Percentiles rank a stretch among this genome's conserved stretches.
Conservation (phyloP, 2,329 filamentous ascomycete genomes). For the Sclerotinia trifoliorum region DNA sequence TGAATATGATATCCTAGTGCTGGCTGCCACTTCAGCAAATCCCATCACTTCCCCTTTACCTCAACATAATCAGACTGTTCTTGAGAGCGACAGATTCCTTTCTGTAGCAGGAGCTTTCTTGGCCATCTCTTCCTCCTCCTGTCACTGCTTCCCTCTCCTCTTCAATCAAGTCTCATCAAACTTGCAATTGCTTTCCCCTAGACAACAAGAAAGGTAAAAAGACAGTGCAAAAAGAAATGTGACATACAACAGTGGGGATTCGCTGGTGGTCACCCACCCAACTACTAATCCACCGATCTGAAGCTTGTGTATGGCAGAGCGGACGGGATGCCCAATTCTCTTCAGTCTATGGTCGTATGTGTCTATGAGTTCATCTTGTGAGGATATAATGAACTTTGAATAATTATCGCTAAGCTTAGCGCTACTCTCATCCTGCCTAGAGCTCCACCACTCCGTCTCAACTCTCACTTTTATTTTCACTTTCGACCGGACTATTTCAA, state of each 20-base stretch:
- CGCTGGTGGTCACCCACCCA: conserved; percentile 21
- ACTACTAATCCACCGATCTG: conserved; percentile 22
- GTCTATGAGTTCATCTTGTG: accelerated
- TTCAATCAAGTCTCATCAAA: too few species aligned
- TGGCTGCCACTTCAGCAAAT: too few species aligned
- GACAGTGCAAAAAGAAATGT: background rate
- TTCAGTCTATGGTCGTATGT: conserved; percentile 21
- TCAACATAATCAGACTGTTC: too few species aligned
- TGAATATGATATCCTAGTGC: too few species aligned
- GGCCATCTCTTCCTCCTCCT: background rate
- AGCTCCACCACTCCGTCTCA: background rate
- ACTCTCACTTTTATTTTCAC: conserved; percentile 2
- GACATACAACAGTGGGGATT: conserved; percentile 20
- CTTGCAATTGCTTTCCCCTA: background rate
- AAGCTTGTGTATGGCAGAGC: conserved; percentile 23
- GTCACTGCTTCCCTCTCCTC: background rate
- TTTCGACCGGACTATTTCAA: background rate
- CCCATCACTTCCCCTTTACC: too few species aligned
- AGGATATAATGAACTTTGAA: background rate
- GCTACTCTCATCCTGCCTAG: background rate
- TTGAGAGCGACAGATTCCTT: too few species aligned
- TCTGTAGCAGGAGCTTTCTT: too few species aligned
- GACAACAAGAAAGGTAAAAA: background rate
- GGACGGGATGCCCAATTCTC: conserved; percentile 22
- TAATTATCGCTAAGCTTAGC: background rate